Percentiles rank a stretch among this genome's conserved stretches.
Conservation (phyloP, 2,329 filamentous ascomycete genomes). For the Metarhizium guizhouense region DNA sequence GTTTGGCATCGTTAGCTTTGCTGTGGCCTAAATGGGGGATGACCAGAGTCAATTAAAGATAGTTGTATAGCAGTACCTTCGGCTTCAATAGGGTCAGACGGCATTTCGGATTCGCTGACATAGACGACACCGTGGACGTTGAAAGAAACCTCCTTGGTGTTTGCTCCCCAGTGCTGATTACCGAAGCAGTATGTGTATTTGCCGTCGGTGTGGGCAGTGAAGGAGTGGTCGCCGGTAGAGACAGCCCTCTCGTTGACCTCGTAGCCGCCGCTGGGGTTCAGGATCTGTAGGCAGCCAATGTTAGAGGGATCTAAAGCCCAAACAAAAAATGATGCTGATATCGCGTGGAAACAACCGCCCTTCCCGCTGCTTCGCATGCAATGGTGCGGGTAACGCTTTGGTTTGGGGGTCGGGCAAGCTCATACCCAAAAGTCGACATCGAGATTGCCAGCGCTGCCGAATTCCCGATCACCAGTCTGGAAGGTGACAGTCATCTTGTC, state of each 20-base stretch:
- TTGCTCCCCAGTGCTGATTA: constrained; percentile 95
- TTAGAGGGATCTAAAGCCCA: neutral
- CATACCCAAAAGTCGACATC: constrained; percentile 98
- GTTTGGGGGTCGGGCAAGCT: neutral
- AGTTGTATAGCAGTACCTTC: constrained; percentile 56
- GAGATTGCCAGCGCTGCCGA: constrained; percentile 86
- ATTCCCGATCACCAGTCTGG: constrained; percentile 95
- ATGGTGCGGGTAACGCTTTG: neutral
- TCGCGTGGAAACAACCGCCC: neutral
- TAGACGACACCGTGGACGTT: constrained; percentile 99
- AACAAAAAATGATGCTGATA: neutral
- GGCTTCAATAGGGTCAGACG: constrained; percentile 78
- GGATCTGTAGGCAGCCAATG: constrained; percentile 46
- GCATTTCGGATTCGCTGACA: constrained; percentile 77
- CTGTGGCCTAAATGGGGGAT: neutral
- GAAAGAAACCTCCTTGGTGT: constrained; percentile 97
- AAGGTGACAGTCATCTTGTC: constrained; percentile 98
- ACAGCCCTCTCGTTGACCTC: constrained; percentile 72
- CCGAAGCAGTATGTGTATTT: constrained; percentile 97
- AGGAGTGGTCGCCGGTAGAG: constrained; percentile 88
- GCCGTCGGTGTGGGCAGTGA: constrained; percentile 76
- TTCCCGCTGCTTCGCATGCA: neutral
- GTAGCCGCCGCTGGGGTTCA: constrained; percentile 66
- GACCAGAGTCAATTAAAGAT: too few species aligned
- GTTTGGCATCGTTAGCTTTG: constrained; percentile 6